A percentile compares a stretch with the other conserved stretches of the same genome.
Conservation (phyloP, 2,329 filamentous ascomycete species). For the Pezicula rhizophila region DNA sequence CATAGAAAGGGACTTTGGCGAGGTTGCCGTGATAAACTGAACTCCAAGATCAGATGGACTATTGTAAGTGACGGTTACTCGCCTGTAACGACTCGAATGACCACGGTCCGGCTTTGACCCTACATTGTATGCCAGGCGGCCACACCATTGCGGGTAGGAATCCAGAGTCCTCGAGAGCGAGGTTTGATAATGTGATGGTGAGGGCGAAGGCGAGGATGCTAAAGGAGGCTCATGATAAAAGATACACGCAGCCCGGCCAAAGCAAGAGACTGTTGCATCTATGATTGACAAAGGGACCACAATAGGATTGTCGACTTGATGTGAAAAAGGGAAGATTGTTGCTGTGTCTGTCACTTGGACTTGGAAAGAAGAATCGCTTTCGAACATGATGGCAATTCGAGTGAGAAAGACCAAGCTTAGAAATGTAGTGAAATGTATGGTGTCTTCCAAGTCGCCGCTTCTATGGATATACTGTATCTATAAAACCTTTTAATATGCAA, state of each 20-base stretch:
- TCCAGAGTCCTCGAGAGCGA: slow-evolving; percentile 31
- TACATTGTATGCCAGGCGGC: slow-evolving; percentile 32
- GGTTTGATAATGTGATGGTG: slow-evolving; percentile 11
- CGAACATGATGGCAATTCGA: neutral
- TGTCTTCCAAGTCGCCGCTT: no score
- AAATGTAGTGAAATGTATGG: no score
- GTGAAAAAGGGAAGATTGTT: slow-evolving; percentile 10
- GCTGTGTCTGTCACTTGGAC: slow-evolving; percentile 13
- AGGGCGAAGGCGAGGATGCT: slow-evolving; percentile 4
- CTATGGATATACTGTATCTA: no score
- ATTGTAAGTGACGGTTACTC: slow-evolving; percentile 32
- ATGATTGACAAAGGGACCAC: slow-evolving; percentile 32
- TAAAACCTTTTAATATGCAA: no score
- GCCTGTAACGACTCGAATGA: slow-evolving; percentile 28
- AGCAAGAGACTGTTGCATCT: slow-evolving; percentile 37
- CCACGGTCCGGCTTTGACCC: slow-evolving; percentile 17
- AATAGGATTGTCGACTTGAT: slow-evolving; percentile 1
- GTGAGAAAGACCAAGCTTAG: no score
- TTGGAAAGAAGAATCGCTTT: slow-evolving; percentile 7
- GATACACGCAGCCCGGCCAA: slow-evolving; percentile 33
- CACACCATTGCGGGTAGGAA: slow-evolving; percentile 36
- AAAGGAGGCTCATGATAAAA: slow-evolving; percentile 36
- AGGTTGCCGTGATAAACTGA: slow-evolving; percentile 30
- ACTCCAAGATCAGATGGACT: slow-evolving; percentile 34
- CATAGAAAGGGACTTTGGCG: slow-evolving; percentile 20